These are phyloP conservation scores for Hypoxylon sp. DNA, from an alignment of 2,329 filamentous ascomycete species.

Conservation along the genomic window DNA sequence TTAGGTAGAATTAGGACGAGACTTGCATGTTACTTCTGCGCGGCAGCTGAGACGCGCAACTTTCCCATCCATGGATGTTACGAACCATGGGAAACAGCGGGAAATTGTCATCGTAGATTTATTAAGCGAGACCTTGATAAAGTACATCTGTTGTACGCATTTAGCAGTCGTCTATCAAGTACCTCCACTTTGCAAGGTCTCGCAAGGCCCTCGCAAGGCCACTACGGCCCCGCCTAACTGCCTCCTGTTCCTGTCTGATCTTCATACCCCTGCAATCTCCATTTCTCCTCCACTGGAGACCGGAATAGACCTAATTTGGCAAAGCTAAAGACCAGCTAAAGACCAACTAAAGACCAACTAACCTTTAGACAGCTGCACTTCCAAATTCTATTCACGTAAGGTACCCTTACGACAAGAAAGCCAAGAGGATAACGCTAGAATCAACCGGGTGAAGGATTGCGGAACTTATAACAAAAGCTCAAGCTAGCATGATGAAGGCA, in stretches of 20 bases:
- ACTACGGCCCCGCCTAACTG: constrained; percentile 23
- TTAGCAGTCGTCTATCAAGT: constrained; percentile 25
- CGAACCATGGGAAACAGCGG: constrained; percentile 10
- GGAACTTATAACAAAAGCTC: constrained; percentile 19
- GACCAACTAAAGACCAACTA: constrained; percentile 9
- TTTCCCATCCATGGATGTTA: constrained; percentile 25
- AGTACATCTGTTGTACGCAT: constrained; percentile 33
- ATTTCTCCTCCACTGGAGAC: constrained; percentile 33
- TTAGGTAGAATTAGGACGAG: constrained; percentile 29
- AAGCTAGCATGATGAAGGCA: constrained; percentile 24
- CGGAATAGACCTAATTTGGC: constrained; percentile 30
- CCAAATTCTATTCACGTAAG: constrained; percentile 1
- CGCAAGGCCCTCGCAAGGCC: constrained; percentile 13
- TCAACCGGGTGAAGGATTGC: constrained; percentile 14
- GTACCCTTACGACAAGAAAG: not conserved
- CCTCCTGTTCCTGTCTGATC: constrained; percentile 40
- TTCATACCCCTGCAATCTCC: constrained; percentile 40
- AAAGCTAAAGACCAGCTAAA: constrained; percentile 24
- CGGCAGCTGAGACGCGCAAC: constrained; percentile 39
- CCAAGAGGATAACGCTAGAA: constrained; percentile 2
- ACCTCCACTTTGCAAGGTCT: constrained; percentile 12
- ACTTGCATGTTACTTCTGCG: constrained; percentile 41
- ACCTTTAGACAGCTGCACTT: not conserved
- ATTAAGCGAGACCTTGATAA: constrained; percentile 15
- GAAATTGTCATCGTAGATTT: constrained; percentile 38